phyloP scores from a whole-genome alignment of 176 grass and related monocot genomes.

The Zea mays region Zm-B73-REFERENCE-NAM-5.0 NC_050098.1:228820501-228821000 shows the following conservation, averaged over 20 bases:
- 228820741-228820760: slow-evolving; percentile 85
- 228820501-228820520: not conserved
- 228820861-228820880: slow-evolving; percentile 35
- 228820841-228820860: slow-evolving; percentile 9
- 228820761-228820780: slow-evolving; percentile 95
- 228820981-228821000: slow-evolving; percentile 58
- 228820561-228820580: not conserved
- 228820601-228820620: slow-evolving; percentile 9
- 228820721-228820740: slow-evolving; percentile 96
- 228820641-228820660: slow-evolving; percentile 2
- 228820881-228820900: slow-evolving; percentile 80
- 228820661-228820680: not conserved
- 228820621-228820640: slow-evolving; percentile 28
- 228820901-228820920: slow-evolving; percentile 98
- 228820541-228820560: slow-evolving; percentile 13
- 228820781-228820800: slow-evolving; percentile 69
- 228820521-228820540: not conserved
- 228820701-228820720: slow-evolving; percentile 61
- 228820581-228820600: slow-evolving; percentile 6
- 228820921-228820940: slow-evolving; percentile 99
- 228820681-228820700: slow-evolving; percentile 17
- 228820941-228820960: slow-evolving; percentile 91
- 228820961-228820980: slow-evolving; percentile 88
- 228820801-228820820: slow-evolving; percentile 20
- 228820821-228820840: slow-evolving; percentile 1